Evolutionary conservation across 805 yeast genomes (phyloP).

Genomic region (Hagleromyces aurorensis): DNA sequence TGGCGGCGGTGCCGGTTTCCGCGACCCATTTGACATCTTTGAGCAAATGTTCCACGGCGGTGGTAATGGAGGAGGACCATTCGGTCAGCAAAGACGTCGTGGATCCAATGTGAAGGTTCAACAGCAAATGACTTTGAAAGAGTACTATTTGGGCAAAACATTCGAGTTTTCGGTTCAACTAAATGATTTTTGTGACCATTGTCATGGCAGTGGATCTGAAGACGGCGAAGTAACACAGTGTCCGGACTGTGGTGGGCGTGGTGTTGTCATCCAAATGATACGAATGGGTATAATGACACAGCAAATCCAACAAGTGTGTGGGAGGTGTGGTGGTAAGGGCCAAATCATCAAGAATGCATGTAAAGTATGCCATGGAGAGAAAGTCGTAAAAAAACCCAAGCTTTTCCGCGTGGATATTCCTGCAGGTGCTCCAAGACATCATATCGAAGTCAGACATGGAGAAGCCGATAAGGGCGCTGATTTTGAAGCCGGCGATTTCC

Average conservation of each 20-base stretch:
- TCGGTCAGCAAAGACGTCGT: slow-evolving; percentile 35
- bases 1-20: slow-evolving; percentile 31
- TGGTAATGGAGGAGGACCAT: slow-evolving; percentile 43
- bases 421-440: slow-evolving; percentile 63
- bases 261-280: slow-evolving; percentile 53
- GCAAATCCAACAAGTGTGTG: slow-evolving; percentile 72
- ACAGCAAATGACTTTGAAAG: slow-evolving; percentile 50
- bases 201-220: slow-evolving; percentile 79
- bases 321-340: slow-evolving; percentile 74
- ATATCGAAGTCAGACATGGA: slow-evolving; percentile 52
- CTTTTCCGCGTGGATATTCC: slow-evolving; percentile 52
- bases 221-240: slow-evolving; percentile 70
- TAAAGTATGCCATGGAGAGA: slow-evolving; percentile 59
- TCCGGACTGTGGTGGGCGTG: slow-evolving; percentile 64
- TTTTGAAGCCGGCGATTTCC: slow-evolving; percentile 70
- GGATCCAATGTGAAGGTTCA: slow-evolving; percentile 58
- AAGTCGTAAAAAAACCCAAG: slow-evolving; percentile 50
- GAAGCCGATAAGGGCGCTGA: slow-evolving; percentile 85
- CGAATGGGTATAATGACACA: slow-evolving; percentile 90
- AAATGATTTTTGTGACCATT: slow-evolving; percentile 67
- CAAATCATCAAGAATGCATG: slow-evolving; percentile 57
- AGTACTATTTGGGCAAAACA: slow-evolving; percentile 63
- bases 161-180: slow-evolving; percentile 54
- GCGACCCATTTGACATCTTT: slow-evolving; percentile 32
- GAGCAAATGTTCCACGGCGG: slow-evolving; percentile 30